phyloP scores from a whole-genome alignment of 371 early-diverging fungal genomes.

The Mucor circinelloides region DNA sequence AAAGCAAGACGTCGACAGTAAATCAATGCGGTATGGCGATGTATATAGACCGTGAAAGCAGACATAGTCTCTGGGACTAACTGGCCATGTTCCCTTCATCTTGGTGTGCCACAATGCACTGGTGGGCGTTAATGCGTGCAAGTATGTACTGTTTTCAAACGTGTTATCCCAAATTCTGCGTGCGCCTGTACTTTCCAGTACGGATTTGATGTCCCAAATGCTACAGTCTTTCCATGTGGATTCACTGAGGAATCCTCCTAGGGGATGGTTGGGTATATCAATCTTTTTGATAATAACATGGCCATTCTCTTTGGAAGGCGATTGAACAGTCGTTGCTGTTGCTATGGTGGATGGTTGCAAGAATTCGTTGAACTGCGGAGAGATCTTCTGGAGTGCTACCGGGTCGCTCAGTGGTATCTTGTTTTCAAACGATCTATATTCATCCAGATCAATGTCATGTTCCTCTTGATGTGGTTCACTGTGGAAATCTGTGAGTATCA shows the following conservation, averaged over 20 bases:
- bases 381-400: slow-evolving; percentile 22
- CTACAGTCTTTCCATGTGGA: slow-evolving; percentile 55
- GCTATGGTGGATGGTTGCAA: not conserved
- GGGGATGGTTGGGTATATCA: slow-evolving; percentile 52
- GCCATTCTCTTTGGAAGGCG: slow-evolving; percentile 28
- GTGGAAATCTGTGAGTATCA: not conserved
- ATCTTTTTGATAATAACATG: slow-evolving; percentile 42
- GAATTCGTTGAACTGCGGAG: slow-evolving; percentile 26
- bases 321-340: slow-evolving; percentile 19
- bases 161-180: slow-evolving; percentile 52
- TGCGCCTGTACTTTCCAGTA: slow-evolving; percentile 47
- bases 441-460: not conserved
- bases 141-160: slow-evolving; percentile 47
- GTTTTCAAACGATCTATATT: not conserved
- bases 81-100: slow-evolving; percentile 58
- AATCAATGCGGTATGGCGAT: slow-evolving; percentile 35
- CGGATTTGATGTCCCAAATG: slow-evolving; percentile 63
- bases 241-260: slow-evolving; percentile 52
- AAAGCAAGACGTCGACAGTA: slow-evolving; percentile 53
- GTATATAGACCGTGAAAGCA: slow-evolving; percentile 54
- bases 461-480: not conserved
- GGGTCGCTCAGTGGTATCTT: slow-evolving; percentile 38
- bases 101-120: slow-evolving; percentile 54
- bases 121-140: slow-evolving; percentile 50
- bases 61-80: slow-evolving; percentile 56